These are phyloP conservation scores for Echites panduratus DNA, from an alignment of 257 asterid species.

Conservation along the genomic window DNA sequence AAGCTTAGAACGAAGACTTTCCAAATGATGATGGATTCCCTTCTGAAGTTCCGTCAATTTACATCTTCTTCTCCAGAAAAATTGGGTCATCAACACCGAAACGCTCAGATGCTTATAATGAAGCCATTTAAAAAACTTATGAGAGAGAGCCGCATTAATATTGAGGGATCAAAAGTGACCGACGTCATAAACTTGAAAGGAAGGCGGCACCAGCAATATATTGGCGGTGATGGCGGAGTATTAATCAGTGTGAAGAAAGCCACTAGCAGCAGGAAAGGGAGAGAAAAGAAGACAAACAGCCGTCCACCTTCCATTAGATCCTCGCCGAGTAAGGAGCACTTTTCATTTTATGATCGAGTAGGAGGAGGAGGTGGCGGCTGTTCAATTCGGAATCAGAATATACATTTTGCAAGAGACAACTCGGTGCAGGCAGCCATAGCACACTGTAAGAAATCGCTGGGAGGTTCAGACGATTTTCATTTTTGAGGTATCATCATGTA, in stretches of 20 bases:
- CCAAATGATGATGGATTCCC: background rate
- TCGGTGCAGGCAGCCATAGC: slow-evolving; percentile 1
- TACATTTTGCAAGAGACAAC: background rate
- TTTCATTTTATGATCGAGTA: background rate
- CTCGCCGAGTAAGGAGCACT: background rate
- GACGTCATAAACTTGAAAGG: background rate
- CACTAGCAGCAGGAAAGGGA: background rate
- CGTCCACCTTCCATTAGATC: background rate
- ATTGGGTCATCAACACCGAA: background rate
- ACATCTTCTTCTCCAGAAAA: background rate
- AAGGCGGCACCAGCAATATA: no score
- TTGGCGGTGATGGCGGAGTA: no score
- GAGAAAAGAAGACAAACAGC: background rate
- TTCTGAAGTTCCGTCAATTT: background rate
- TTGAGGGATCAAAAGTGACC: background rate
- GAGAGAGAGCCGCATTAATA: background rate
- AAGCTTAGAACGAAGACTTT: background rate
- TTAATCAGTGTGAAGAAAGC: background rate
- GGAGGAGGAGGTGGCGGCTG: background rate
- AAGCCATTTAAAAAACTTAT: background rate
- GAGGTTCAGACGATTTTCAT: background rate
- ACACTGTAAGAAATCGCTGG: slow-evolving; percentile 3
- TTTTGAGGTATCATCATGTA: background rate
- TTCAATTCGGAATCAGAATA: background rate
- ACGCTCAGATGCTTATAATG: background rate